These are phyloP conservation scores for baker's yeast (Saccharomyces cerevisiae) DNA, from an alignment of 805 yeast species.

Conservation along the genomic window DNA sequence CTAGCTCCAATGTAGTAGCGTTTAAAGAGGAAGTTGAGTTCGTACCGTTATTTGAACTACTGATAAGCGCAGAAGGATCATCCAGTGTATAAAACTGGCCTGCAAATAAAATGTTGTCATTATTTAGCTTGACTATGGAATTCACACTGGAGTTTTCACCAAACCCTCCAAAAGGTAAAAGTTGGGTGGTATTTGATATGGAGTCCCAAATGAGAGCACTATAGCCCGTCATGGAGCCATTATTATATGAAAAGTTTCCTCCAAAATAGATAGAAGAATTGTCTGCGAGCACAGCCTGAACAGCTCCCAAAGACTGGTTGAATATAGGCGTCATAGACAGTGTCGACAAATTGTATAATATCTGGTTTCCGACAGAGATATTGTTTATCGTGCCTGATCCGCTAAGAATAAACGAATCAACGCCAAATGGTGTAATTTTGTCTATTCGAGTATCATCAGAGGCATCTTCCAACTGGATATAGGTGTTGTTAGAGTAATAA, in stretches of 20 bases:
- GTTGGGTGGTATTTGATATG: conserved; percentile 32
- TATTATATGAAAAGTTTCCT: conserved; percentile 56
- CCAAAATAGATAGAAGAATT: conserved; percentile 61
- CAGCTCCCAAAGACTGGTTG: conserved; percentile 20
- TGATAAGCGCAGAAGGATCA: conserved; percentile 31
- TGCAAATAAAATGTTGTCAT: conserved; percentile 60
- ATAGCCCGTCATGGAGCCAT: conserved; percentile 30
- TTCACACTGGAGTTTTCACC: conserved; percentile 49
- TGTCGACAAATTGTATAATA: conserved; percentile 28
- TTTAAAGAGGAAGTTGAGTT: conserved; percentile 15
- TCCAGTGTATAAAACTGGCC: conserved; percentile 67
- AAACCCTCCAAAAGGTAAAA: conserved; percentile 73
- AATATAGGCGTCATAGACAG: conserved; percentile 24
- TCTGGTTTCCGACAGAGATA: conserved; percentile 24
- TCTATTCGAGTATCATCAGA: conserved; percentile 11
- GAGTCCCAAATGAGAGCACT: conserved; percentile 59
- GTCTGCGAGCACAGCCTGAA: conserved; percentile 44
- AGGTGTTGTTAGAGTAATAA: conserved; percentile 23
- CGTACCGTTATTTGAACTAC: conserved; percentile 16
- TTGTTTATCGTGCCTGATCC: conserved; percentile 27
- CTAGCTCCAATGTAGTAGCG: conserved; percentile 36
- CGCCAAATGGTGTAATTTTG: conserved; percentile 24
- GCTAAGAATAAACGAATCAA: conserved; percentile 30
- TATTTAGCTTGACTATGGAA: conserved; percentile 47
- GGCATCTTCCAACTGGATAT: conserved; percentile 15